Base-by-base conservation (phyloP, 1,284 basidiomycete genomes). In the Cryptococcus jaspeensis region DNA sequence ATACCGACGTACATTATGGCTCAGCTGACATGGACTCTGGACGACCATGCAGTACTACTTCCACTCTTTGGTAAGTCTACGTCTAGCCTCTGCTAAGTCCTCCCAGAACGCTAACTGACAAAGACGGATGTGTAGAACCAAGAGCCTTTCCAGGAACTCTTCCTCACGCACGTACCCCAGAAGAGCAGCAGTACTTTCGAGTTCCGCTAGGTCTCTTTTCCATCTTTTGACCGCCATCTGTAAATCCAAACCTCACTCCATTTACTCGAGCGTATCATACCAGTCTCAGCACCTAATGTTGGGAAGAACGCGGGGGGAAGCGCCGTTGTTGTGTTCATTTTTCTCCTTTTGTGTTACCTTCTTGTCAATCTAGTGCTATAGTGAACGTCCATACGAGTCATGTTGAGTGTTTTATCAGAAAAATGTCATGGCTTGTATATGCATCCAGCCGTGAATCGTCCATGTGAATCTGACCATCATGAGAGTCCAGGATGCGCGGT, bases 41-140 rank as follows among this genome's bases (percentile, higher is more conserved):
- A 42, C 20, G 39, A 18, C 6, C 18, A 41, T 35, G 11, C 55
- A 73, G 61, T 95, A 91, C 78, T 97, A 96, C 79, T 96, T 90
- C 79, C 93, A 96, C 79, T 87, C 72, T 40, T 62, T 74, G 18
- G 59, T 66, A 41, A 52, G 61, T 84, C 23, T 28, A 36, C 11
- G 46, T 49, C 16, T 43, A 6, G 1, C 43, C 15, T n/a, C 32
- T 20, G 25, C 20, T 51, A 11, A 18, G 13, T 8, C 22, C 18
- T 41, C 13, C 8, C 15, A 18, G 22, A 32, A n/a, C 28, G 42
- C 51, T 52, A 41, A 43, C 55, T 55, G 20, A 32, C 28, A 9
- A 32, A 32, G 28, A 32, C 22, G 18, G 16, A 28, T 32, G 56
- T 51, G 58, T 50, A 66, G 58, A 75, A 75, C 60, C 70, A 73